These are phyloP conservation scores for Primulina huaijiensis DNA, from an alignment of 257 asterid species.

Conservation along the genomic window DNA sequence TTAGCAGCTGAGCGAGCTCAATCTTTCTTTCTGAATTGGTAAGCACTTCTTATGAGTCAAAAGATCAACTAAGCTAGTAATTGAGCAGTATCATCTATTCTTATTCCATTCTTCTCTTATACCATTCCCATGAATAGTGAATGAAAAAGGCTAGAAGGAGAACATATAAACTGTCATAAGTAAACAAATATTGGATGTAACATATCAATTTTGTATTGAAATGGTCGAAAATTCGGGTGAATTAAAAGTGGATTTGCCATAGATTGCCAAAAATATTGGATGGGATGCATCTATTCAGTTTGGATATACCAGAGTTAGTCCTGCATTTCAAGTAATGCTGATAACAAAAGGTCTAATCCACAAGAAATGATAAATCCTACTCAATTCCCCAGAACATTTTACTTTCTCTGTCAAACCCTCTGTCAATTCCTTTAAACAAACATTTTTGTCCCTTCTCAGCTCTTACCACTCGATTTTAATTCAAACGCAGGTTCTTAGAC, in stretches of 20 bases:
- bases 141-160: background rate
- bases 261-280: background rate
- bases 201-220: no score
- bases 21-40: conserved; percentile 56
- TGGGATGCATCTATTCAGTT: background rate
- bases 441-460: background rate
- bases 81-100: no score
- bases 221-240: no score
- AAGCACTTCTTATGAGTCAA: background rate
- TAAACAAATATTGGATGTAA: no score
- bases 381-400: no score
- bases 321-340: background rate
- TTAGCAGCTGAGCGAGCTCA: conserved; percentile 62
- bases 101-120: no score
- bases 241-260: no score
- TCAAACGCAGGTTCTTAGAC: conserved; percentile 47
- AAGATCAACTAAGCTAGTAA: background rate
- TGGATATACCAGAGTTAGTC: background rate
- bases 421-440: background rate
- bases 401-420: background rate
- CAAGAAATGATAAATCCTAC: no score
- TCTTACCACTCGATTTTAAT: background rate
- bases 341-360: no score
- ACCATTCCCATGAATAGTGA: no score
- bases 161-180: background rate